Evolutionary conservation across 106 monocot species (phyloP).

Genomic region (Allium cepa): DNA sequence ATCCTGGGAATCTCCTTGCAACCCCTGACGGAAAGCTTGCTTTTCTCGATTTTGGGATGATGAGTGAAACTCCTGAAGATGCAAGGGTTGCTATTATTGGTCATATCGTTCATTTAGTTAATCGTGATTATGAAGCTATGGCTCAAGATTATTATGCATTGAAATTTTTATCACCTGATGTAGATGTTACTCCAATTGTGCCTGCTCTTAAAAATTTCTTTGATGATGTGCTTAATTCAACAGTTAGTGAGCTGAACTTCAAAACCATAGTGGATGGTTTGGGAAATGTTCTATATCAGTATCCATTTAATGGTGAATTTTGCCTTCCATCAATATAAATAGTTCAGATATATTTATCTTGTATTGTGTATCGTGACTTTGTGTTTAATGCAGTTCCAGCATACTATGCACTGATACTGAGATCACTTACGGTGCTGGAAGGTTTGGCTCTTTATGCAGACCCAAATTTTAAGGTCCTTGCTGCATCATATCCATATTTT

Average conservation of each 20-base stretch:
- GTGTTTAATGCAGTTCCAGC: constrained; percentile 74
- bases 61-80: constrained; percentile 97
- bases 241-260: constrained; percentile 95
- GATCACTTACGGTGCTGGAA: constrained; percentile 97
- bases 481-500: constrained; percentile 99
- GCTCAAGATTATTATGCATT: constrained; percentile 95
- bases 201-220: constrained; percentile 86
- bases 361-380: neutral
- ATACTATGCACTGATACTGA: constrained; percentile 95
- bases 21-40: constrained; percentile 95
- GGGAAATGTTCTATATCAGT: constrained; percentile 90
- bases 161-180: constrained; percentile 77
- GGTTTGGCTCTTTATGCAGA: constrained; percentile 94
- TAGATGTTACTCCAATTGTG: constrained; percentile 96
- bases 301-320: constrained; percentile 89
- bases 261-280: constrained; percentile 94
- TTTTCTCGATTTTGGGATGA: constrained; percentile 99
- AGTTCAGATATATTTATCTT: constrained; percentile 1
- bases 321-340: neutral
- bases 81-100: constrained; percentile 95
- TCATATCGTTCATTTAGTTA: constrained; percentile 98
- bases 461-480: constrained; percentile 97
- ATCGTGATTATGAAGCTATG: constrained; percentile 99
- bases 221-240: constrained; percentile 90
- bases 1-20: constrained; percentile 97